Evolutionary conservation across 2,329 filamentous ascomycete genomes (phyloP), one percentile per base, ranked within the genome.

Genomic region (Chrysosporium queenslandicum): DNA sequence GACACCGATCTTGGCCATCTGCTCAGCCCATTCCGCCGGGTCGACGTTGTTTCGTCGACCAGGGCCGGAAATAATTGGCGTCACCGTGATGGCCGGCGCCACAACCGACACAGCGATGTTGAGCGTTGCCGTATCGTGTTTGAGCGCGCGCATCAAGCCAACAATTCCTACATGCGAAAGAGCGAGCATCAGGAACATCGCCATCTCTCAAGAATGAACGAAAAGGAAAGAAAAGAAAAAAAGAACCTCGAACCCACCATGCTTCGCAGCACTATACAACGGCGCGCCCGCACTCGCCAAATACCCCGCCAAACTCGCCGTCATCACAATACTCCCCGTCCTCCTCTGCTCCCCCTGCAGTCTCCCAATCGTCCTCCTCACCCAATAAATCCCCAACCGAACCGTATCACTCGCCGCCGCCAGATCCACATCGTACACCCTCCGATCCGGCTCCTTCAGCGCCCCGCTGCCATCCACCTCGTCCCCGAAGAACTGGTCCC

Each of bases 401-500:
- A 72, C 65, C 12, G 71, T 75, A 54, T 74, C 71, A 27, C 64
- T 64, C 3, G 73, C 71, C 3, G 73, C 74, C 43, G 73, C 64
- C 60, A 76, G 68, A 55, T 76, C 73, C 20, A 76, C 65, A 45
- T 69, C 69, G 40, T 75, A 60, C 3, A 69, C 68, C n/a, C 68
- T 61, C 18, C 69, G 64, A 55, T 75, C 71, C 8, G 74, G 74
- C 59, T 73, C 72, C 42, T 64, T 64, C n/a, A 76, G 59, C 53
- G 71, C 59, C 0, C 73, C 73, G 4, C 65, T 51, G 0, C 39
- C 53, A 47, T 75, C 72, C 4, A 71, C 46, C 7, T 69, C 64
- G 47, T 75, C 72, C 3, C 65, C 69, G 64, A 75, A 77, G 61
- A 77, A 74, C 55, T 76, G 73, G 43, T 76, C 73, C 37, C 65